Evolutionary conservation across 495 filamentous ascomycete species (phyloP), one percentile per base, ranked within the genome.

Genomic region (Daldinia loculata): DNA sequence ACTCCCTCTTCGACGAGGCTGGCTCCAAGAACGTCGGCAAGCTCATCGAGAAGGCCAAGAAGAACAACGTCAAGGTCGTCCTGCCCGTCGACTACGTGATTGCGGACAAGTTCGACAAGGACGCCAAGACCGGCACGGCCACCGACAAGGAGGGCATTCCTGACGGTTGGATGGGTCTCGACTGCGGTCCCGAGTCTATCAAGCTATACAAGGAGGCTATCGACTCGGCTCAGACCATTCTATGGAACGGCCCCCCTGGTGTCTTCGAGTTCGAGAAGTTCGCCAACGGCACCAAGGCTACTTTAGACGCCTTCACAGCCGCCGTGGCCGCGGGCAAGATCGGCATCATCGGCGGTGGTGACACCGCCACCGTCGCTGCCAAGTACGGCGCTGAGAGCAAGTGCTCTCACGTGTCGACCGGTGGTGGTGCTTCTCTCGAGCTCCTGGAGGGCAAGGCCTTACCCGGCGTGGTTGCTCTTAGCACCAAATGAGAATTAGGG

Each of bases 201-300:
- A 86, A 94, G 84, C 83, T 92, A 45, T 98, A 90, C 88, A 87
- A 94, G 85, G 81, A 91, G 75, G 89, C 93, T 59, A 98, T 99
- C 75, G 86, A 83, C 63, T 86, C 92, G 73, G 88, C 96, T 52
- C 91, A 98, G 88, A 99, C 95, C 55, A 98, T 98, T 84, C 92
- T 99, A 55, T 99, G 95, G 95, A 99, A 99, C 86, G 95, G 93
- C 43, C 95, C 95, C 52, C 89, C 94, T 14, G 95, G 95, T 77
- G 95, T 99, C 64, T 99, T 98, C 77, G 95, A 99, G 87, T 88
- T 99, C 70, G 92, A 98, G 76, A 88, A 90, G 70, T 99, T 99
- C 80, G 92, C 93, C 71, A 89, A 86, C 26, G 95, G 92, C 67
- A 98, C 95, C 70, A 94, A 97, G 89, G 85, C 87, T 53, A 95